Percentiles rank a stretch among this genome's conserved stretches.
These are phyloP conservation scores for Saccharum hybrid DNA, from an alignment of 202 grass and related monocot species.

Conservation along the genomic window DNA sequence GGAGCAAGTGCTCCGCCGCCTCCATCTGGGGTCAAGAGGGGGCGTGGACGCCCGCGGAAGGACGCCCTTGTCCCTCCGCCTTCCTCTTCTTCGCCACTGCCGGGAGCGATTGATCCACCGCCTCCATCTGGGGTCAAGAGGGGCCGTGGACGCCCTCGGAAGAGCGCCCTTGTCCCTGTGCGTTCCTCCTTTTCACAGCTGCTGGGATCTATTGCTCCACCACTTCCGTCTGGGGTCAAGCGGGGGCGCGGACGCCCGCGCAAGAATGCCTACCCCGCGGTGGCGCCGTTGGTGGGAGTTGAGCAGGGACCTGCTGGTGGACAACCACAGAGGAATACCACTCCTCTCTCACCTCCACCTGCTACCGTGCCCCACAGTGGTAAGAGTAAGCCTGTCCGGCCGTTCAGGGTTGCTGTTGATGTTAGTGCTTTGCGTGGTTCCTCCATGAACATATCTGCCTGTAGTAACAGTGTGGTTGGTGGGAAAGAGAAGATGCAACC, in stretches of 20 bases:
- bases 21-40: constrained; percentile 1
- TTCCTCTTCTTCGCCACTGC: not conserved
- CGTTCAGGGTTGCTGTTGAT: not conserved
- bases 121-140: not conserved
- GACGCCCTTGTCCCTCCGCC: not conserved
- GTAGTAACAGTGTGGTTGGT: not conserved
- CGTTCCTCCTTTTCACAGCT: not conserved
- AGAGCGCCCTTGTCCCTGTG: not conserved
- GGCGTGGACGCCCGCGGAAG: constrained; percentile 16
- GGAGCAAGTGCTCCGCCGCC: not conserved
- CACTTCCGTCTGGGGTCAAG: not conserved
- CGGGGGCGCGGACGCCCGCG: constrained; percentile 34
- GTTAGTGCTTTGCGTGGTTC: not conserved
- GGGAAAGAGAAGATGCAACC: constrained; percentile 24
- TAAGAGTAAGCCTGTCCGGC: constrained; percentile 28
- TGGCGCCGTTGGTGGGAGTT: not conserved
- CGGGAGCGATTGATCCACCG: not conserved
- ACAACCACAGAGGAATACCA: not conserved
- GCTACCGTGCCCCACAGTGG: not conserved
- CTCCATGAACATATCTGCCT: not conserved
- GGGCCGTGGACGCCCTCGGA: constrained; percentile 13
- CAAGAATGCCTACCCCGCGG: not conserved
- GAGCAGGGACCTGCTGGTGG: constrained; percentile 19
- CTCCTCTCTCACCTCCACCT: not conserved
- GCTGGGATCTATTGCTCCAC: not conserved